A percentile compares a stretch with the other conserved stretches of the same genome.
Evolutionary conservation across 805 yeast genomes (phyloP).

Genomic region (Candida arabinofermentans): DNA sequence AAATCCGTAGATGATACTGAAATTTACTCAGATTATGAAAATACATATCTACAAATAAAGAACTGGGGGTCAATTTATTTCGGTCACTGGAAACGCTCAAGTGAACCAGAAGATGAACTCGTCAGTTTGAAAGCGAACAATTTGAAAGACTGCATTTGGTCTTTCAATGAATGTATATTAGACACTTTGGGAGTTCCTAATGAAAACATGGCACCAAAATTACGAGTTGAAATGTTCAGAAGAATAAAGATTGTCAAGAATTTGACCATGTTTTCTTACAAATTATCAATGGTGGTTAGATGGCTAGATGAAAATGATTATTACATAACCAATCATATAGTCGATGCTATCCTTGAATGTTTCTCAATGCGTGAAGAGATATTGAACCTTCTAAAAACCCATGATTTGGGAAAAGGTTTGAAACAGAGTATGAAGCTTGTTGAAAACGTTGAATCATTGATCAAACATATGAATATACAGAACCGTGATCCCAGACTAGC

Average conservation of each 20-base stretch:
- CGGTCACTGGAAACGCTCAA: conserved; percentile 13
- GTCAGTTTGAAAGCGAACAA: background rate
- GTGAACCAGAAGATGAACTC: background rate
- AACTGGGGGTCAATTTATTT: conserved; percentile 28
- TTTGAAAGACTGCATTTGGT: conserved; percentile 22
- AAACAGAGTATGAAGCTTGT: conserved; percentile 3
- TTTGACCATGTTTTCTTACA: conserved; percentile 17
- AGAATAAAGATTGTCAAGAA: conserved; percentile 21
- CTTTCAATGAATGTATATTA: conserved; percentile 20
- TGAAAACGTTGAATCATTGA: background rate
- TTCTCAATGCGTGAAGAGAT: conserved; percentile 17
- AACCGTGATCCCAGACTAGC: background rate
- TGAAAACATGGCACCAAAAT: conserved; percentile 19
- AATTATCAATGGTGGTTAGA: conserved; percentile 8
- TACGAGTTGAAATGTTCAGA: conserved; percentile 20
- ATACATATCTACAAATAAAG: conserved; percentile 15
- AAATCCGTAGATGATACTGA: conserved; percentile 12
- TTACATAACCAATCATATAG: conserved; percentile 5
- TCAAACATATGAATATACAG: background rate
- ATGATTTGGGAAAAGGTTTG: conserved; percentile 11
- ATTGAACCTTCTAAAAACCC: conserved; percentile 1
- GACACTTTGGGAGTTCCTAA: conserved; percentile 18
- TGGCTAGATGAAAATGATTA: conserved; percentile 3
- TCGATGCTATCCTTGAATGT: conserved; percentile 8
- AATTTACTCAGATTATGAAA: conserved; percentile 17